These are phyloP conservation scores for Hypoxylon cercidicola DNA, from an alignment of 495 filamentous ascomycete genomes.

Conservation along the genomic window DNA sequence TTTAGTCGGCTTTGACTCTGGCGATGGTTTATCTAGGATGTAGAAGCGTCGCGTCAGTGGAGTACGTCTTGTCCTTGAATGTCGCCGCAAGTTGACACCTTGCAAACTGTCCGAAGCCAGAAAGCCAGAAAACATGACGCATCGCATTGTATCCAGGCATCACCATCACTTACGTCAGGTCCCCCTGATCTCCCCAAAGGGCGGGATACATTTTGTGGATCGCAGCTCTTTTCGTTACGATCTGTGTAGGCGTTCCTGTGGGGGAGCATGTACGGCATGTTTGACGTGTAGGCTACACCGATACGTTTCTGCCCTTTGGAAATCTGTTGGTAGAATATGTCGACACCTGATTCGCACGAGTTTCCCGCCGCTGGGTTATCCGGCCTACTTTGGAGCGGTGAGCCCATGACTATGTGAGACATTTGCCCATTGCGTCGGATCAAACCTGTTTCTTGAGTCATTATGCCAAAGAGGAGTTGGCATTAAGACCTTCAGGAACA, in stretches of 20 bases:
- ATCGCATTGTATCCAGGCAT: no score
- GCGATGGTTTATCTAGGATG: no score
- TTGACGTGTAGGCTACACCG: conserved; percentile 22
- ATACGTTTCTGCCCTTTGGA: neutral
- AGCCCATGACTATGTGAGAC: conserved; percentile 26
- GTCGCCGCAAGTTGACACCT: no score
- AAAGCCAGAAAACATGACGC: no score
- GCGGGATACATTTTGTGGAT: conserved; percentile 9
- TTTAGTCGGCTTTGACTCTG: no score
- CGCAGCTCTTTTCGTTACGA: conserved; percentile 10
- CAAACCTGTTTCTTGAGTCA: conserved; percentile 25
- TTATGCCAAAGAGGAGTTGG: conserved; percentile 30
- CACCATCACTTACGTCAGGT: no score
- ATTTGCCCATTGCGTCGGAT: conserved; percentile 24
- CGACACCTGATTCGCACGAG: conserved; percentile 32
- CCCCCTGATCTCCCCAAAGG: conserved; percentile 9
- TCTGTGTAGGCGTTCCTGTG: neutral
- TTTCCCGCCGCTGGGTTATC: conserved; percentile 13
- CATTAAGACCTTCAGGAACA: conserved; percentile 6
- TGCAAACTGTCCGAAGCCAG: no score
- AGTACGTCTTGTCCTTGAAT: no score
- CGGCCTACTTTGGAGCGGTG: conserved; percentile 27
- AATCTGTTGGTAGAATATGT: conserved; percentile 2
- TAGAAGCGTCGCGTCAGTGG: no score
- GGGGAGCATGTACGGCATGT: conserved; percentile 1